Base-by-base conservation (phyloP, 108 stramenopile genomes). In the Chaetoceros tenuissimus region DNA sequence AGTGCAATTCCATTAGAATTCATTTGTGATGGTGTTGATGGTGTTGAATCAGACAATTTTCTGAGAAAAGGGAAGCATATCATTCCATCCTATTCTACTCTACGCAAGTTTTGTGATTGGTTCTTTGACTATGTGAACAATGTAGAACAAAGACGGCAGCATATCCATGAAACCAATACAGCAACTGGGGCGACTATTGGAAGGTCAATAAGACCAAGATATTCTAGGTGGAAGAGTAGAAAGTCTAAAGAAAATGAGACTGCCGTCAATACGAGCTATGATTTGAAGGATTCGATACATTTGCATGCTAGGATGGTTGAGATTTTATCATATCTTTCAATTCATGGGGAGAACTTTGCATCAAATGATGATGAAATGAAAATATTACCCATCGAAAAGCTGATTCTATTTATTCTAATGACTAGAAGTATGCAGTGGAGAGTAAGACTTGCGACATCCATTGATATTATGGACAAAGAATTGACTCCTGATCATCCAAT, bases 341-440 rank as follows among this genome's bases (percentile, higher is more conserved):
- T 44, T 16, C 16, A 24, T 48, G 46, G 58, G 27, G 21, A 47
- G 43, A 44, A 26, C 58, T 28, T 0, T 2, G 29, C 3, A 3
- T 24, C 20, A 16, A 19, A 49, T 17, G 29, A 28, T 3, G 22
- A 50, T 17, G 34, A 40, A 40, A 40, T 40, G 28, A 58, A 24
- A 18, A 71, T 75, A 27, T 51, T 57, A 3, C 17, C 48, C 25
- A 46, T 54, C 10, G 77, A 82, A 23, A 78, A 70, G 29, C 44
- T 62, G 8, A 64, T 77, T 23, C 34, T 85, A 7, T 79, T 84
- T 45, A 46, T 84, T 53, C 29, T 64, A 23, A 78, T 82, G 78
- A 68, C 57, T n/a, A 76, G 89, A 62, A 85, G 83, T 1, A 28
- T 87, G 56, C 77, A 83, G 13, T 91, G 89, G 89, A 73, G 81